Evolutionary conservation across 495 filamentous ascomycete species (phyloP).

Genomic region (Parathielavia appendiculata): DNA sequence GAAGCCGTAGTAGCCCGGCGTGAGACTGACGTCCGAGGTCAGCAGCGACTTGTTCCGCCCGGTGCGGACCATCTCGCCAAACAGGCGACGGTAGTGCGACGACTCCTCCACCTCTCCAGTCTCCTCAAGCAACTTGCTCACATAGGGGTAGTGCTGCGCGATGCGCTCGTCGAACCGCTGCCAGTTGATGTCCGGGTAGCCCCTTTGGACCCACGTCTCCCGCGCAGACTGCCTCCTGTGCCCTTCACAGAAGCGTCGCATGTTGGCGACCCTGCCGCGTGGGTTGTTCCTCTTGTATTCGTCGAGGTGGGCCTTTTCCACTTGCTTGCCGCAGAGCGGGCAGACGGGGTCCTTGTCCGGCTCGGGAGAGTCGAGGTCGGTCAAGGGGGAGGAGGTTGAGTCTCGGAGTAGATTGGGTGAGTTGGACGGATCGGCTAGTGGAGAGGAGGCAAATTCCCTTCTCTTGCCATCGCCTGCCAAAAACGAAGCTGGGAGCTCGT

Average conservation of each 20-base stretch:
- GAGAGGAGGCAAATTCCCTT: not conserved
- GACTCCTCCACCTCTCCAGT: conserved; percentile 17
- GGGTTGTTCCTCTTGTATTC: conserved; percentile 41
- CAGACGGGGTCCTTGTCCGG: conserved; percentile 37
- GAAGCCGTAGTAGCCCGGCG: conserved; percentile 80
- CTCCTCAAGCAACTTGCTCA: conserved; percentile 57
- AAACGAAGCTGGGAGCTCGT: conserved; percentile 11
- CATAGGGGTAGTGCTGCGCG: conserved; percentile 44
- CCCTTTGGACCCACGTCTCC: conserved; percentile 54
- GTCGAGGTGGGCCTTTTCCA: conserved; percentile 50
- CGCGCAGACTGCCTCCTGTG: conserved; percentile 59
- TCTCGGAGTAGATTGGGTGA: not conserved
- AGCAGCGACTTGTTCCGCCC: conserved; percentile 59
- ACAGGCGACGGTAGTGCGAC: conserved; percentile 58
- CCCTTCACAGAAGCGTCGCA: conserved; percentile 63
- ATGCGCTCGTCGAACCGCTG: conserved; percentile 58
- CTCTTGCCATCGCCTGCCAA: not conserved
- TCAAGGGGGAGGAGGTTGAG: conserved; percentile 10
- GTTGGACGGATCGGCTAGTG: not conserved
- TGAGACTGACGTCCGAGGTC: conserved; percentile 49
- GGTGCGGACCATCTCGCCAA: conserved; percentile 53
- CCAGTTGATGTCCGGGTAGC: conserved; percentile 83
- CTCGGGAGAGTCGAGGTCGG: conserved; percentile 8
- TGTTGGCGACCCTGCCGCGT: conserved; percentile 55
- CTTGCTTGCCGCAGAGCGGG: conserved; percentile 62